These are phyloP conservation scores for Kodamaea kaohsiungensis DNA, from an alignment of 805 yeast species.

Conservation along the genomic window DNA sequence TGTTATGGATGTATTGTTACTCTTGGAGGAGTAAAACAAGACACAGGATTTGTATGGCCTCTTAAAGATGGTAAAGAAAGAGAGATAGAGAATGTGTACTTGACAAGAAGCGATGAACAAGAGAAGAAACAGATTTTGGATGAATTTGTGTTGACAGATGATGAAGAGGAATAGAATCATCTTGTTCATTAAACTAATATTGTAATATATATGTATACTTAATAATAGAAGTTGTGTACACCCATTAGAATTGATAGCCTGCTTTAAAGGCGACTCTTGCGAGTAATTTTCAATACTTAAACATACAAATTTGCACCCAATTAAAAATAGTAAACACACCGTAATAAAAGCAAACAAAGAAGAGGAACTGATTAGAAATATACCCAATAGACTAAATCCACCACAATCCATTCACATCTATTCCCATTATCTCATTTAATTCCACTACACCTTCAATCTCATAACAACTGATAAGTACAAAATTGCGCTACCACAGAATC, in stretches of 20 bases:
- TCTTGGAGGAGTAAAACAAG: slow-evolving; percentile 42
- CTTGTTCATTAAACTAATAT: no score
- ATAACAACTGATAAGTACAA: no score
- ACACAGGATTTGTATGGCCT: slow-evolving; percentile 34
- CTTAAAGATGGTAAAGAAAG: slow-evolving; percentile 22
- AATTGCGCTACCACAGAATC: not conserved
- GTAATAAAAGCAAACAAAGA: not conserved
- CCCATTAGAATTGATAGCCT: no score
- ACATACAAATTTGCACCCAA: not conserved
- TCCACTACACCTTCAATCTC: no score
- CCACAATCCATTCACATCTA: no score
- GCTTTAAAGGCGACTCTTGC: no score
- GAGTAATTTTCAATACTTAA: no score
- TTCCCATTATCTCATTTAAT: no score
- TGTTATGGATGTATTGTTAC: slow-evolving; percentile 81
- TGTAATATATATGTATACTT: not conserved
- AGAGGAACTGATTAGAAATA: not conserved
- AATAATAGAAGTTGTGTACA: not conserved
- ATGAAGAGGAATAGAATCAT: slow-evolving; percentile 10
- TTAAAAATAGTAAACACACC: not conserved
- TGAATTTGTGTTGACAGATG: slow-evolving; percentile 6
- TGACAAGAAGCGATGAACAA: slow-evolving; percentile 19
- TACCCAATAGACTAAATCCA: not conserved
- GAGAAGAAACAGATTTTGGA: slow-evolving; percentile 20
- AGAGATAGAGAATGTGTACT: slow-evolving; percentile 11